Percentiles rank a stretch among this genome's conserved stretches.
Evolutionary conservation across 2,329 filamentous ascomycete species (phyloP).

Genomic region (Talaromyces marneffei): DNA sequence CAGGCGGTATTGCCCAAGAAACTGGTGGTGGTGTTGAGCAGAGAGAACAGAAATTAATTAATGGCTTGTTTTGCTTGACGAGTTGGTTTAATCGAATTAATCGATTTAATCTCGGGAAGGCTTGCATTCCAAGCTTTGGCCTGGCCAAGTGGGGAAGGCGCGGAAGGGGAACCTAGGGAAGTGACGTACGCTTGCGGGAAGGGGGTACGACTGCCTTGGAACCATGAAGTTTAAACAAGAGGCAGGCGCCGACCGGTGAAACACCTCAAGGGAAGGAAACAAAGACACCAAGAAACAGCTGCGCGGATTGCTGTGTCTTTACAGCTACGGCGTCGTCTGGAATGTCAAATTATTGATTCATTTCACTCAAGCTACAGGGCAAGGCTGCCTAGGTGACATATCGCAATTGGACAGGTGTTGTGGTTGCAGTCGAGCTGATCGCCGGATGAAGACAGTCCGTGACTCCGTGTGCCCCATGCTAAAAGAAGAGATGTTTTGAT

Average conservation of each 20-base stretch:
- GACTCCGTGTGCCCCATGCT: background rate
- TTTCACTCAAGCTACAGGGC: background rate
- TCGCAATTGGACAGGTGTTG: background rate
- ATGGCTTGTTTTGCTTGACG: background rate
- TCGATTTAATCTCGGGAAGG: background rate
- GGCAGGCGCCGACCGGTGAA: background rate
- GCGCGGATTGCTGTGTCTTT: background rate
- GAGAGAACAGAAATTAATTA: too few species aligned
- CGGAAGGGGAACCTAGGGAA: background rate
- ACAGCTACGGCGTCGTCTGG: background rate
- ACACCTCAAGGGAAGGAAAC: background rate
- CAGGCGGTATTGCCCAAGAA: background rate
- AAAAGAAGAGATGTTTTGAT: background rate
- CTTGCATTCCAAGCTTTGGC: background rate
- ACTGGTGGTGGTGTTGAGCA: background rate
- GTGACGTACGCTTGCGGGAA: constrained; percentile 11
- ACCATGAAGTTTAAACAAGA: background rate
- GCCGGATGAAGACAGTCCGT: constrained; percentile 6
- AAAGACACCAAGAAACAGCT: background rate
- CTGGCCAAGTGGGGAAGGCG: background rate
- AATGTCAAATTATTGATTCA: background rate
- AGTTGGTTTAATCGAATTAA: too few species aligned
- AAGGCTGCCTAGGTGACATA: background rate
- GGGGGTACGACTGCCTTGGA: background rate
- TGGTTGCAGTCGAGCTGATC: background rate